These are phyloP conservation scores for Anaeromyces robustus DNA, from an alignment of 192 early-diverging fungal species.

Conservation along the genomic window DNA sequence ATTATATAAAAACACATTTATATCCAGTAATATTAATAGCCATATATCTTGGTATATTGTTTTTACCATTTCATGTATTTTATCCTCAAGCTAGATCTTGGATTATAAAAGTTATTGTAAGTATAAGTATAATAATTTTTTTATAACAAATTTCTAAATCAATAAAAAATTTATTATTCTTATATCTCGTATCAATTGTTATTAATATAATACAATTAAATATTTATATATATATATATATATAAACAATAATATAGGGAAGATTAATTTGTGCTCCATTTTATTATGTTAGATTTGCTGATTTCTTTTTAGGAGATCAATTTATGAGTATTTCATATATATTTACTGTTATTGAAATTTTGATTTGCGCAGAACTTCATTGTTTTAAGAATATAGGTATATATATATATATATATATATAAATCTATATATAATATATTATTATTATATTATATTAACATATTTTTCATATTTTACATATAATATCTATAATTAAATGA, in stretches of 20 bases:
- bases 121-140: no score
- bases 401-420: slow-evolving; percentile 1
- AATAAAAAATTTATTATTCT: no score
- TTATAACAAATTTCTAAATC: no score
- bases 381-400: slow-evolving; percentile 4
- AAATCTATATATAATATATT: background rate
- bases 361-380: background rate
- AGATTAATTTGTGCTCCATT: slow-evolving; percentile 7
- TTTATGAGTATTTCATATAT: slow-evolving; percentile 9
- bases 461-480: no score
- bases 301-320: slow-evolving; percentile 24
- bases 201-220: no score
- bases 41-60: background rate
- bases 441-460: no score
- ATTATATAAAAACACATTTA: background rate
- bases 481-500: no score
- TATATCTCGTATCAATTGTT: no score
- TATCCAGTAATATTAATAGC: background rate
- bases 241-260: background rate
- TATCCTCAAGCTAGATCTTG: background rate
- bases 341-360: slow-evolving; percentile 1
- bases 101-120: background rate
- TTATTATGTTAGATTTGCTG: slow-evolving; percentile 20
- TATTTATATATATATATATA: no score
- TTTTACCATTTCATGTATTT: background rate